Evolutionary conservation across 1,284 basidiomycete genomes (phyloP).

Genomic region (Sporisorium sorghi): DNA sequence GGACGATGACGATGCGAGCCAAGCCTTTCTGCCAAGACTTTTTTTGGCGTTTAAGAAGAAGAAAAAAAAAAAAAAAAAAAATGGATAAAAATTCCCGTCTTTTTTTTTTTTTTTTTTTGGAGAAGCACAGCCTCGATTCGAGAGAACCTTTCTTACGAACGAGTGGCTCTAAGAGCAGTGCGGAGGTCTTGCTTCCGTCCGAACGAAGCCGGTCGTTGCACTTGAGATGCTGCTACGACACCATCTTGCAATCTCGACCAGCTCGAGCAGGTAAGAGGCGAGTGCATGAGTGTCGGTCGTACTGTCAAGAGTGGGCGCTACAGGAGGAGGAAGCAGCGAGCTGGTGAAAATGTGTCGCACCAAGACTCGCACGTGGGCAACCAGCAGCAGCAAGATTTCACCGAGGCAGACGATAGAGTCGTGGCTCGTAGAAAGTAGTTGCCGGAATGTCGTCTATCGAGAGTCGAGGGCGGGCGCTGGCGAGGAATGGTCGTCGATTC

Average conservation of each 20-base stretch:
- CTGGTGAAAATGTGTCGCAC: not conserved
- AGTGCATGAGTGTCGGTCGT: not conserved
- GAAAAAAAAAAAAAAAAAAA: no score
- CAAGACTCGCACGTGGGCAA: conserved; percentile 10
- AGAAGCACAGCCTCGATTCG: conserved; percentile 39
- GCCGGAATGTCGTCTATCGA: not conserved
- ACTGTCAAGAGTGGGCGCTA: not conserved
- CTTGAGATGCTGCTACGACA: no score
- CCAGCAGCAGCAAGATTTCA: not conserved
- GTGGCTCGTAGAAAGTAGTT: not conserved
- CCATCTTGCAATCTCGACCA: no score
- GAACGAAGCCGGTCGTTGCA: not conserved
- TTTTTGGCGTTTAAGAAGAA: conserved; percentile 5
- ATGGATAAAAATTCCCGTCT: no score
- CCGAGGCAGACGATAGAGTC: no score
- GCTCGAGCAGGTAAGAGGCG: no score
- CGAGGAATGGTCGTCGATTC: no score
- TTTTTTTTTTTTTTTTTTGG: no score
- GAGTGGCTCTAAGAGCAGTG: no score
- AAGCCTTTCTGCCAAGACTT: conserved; percentile 37
- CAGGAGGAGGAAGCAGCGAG: not conserved
- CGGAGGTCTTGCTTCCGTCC: not conserved
- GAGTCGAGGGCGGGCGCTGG: not conserved
- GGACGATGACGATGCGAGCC: conserved; percentile 10
- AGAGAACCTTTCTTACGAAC: conserved; percentile 29